These are phyloP conservation scores for Pochonia chlamydosporia DNA, from an alignment of 2,329 filamentous ascomycete species.

Conservation along the genomic window DNA sequence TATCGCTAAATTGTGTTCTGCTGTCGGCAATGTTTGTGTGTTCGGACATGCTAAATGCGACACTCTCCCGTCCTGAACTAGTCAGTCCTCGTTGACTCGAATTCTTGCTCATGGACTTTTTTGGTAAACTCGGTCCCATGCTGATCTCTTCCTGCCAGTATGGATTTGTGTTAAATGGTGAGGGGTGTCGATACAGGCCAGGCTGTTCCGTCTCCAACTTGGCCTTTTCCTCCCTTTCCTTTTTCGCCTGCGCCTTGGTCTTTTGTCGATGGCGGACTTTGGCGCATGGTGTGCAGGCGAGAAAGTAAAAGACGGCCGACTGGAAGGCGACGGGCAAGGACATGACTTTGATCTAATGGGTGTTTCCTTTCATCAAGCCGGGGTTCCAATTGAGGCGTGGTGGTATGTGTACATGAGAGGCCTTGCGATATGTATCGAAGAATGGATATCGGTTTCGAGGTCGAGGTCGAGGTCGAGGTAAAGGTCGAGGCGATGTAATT, in stretches of 20 bases:
- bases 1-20: conserved; percentile 25
- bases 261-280: conserved; percentile 64
- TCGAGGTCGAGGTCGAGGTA: neutral
- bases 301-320: conserved; percentile 71
- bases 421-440: neutral
- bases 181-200: conserved; percentile 69
- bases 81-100: conserved; percentile 55
- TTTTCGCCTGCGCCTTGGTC: conserved; percentile 63
- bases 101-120: conserved; percentile 53
- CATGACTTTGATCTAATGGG: conserved; percentile 23
- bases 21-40: conserved; percentile 32
- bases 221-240: conserved; percentile 59
- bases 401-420: conserved; percentile 12
- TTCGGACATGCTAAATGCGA: conserved; percentile 31
- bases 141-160: conserved; percentile 85
- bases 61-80: conserved; percentile 51
- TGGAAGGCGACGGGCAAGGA: conserved; percentile 57
- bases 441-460: neutral
- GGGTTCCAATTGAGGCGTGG: conserved; percentile 8
- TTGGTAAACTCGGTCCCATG: conserved; percentile 69
- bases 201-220: conserved; percentile 64
- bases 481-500: neutral
- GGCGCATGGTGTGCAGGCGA: conserved; percentile 74
- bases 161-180: conserved; percentile 79
- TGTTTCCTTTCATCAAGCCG: conserved; percentile 1